Conservation (phyloP, 129 eudicot genomes). For the Helianthus annuus region HanXRQr2.0-SUNRISE NC_035448.2:29272873-29273372, state of each 20-base stretch:
- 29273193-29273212: constrained; percentile 39
- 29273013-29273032: constrained; percentile 68
- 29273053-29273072: constrained; percentile 40
- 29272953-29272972: constrained; percentile 75
- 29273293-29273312: constrained; percentile 26
- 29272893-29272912: constrained; percentile 95
- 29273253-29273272: constrained; percentile 32
- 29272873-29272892: constrained; percentile 47
- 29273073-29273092: constrained; percentile 29
- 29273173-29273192: constrained; percentile 51
- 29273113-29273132: constrained; percentile 34
- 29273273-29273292: constrained; percentile 39
- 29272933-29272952: constrained; percentile 90
- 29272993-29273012: constrained; percentile 83
- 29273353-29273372: constrained; percentile 11
- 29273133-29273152: constrained; percentile 37
- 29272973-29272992: constrained; percentile 79
- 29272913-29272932: constrained; percentile 81
- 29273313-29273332: constrained; percentile 30
- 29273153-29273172: constrained; percentile 37
- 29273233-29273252: constrained; percentile 47
- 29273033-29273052: constrained; percentile 32
- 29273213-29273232: constrained; percentile 52
- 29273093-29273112: constrained; percentile 28
- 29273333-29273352: constrained; percentile 26